Percentiles rank a stretch among this genome's conserved stretches.
Evolutionary conservation across 495 filamentous ascomycete species (phyloP).

Genomic region (Talaromyces trachyspermus): DNA sequence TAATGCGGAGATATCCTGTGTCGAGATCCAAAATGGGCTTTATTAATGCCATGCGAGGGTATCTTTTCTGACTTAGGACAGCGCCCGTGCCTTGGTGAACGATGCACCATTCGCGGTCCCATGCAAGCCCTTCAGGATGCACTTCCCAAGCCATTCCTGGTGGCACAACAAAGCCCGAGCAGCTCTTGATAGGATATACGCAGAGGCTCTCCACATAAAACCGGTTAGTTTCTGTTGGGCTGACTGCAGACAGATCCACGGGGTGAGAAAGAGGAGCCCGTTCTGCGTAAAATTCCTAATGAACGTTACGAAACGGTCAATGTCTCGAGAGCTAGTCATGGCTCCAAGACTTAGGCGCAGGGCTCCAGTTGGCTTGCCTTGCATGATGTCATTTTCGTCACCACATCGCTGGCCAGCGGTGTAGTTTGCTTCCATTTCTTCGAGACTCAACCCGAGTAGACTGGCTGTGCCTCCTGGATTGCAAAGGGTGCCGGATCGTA

Average conservation of each 20-base stretch:
- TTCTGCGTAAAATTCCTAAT: constrained; percentile 71
- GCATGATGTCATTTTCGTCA: constrained; percentile 70
- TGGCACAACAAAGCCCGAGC: constrained; percentile 69
- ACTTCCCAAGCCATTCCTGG: constrained; percentile 62
- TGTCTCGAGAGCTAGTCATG: constrained; percentile 75
- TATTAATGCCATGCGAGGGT: constrained; percentile 78
- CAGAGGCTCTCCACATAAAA: constrained; percentile 53
- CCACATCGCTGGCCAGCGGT: constrained; percentile 73
- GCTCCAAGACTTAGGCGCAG: constrained; percentile 78
- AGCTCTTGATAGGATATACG: constrained; percentile 85
- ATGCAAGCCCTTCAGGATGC: constrained; percentile 67
- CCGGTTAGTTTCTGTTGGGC: constrained; percentile 14
- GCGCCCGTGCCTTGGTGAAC: constrained; percentile 74
- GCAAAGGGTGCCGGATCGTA: constrained; percentile 81
- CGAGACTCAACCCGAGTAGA: constrained; percentile 58
- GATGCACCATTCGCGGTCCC: constrained; percentile 93
- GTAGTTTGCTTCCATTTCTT: constrained; percentile 77
- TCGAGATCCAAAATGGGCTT: constrained; percentile 61
- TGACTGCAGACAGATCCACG: constrained; percentile 13
- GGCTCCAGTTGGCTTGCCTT: constrained; percentile 81
- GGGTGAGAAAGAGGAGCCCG: constrained; percentile 19
- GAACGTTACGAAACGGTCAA: constrained; percentile 62
- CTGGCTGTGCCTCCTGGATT: constrained; percentile 80
- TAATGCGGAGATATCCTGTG: constrained; percentile 45
- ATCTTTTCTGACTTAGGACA: constrained; percentile 73